Evolutionary conservation across 257 asterid genomes (phyloP).

Genomic region (Rauvolfia tetraphylla): DNA sequence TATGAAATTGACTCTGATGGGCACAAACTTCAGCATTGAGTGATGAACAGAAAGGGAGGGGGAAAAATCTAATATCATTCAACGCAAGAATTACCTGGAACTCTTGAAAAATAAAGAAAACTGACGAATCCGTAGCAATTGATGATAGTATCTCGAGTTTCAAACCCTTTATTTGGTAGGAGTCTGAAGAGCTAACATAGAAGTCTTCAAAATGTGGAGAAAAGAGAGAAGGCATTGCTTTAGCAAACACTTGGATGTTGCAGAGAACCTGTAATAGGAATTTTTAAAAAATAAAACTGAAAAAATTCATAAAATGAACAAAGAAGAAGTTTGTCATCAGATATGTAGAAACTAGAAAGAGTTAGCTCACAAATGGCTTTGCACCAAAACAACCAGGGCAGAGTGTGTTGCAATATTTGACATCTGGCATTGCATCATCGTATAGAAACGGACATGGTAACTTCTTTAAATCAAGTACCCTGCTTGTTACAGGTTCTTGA

Average conservation of each 20-base stretch:
- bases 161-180: slow-evolving; percentile 75
- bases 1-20: neutral
- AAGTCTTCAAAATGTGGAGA: slow-evolving; percentile 82
- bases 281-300: neutral
- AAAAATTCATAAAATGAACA: slow-evolving; percentile 1
- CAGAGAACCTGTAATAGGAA: slow-evolving; percentile 69
- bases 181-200: slow-evolving; percentile 66
- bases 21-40: neutral
- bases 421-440: neutral
- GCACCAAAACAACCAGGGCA: neutral
- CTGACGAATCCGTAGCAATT: slow-evolving; percentile 70
- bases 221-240: slow-evolving; percentile 80
- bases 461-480: neutral
- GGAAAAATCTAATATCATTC: neutral
- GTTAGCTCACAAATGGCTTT: neutral
- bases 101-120: slow-evolving; percentile 74
- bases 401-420: neutral
- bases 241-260: slow-evolving; percentile 89
- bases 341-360: slow-evolving; percentile 8
- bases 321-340: neutral
- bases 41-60: no score
- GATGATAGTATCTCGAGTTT: slow-evolving; percentile 92
- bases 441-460: neutral
- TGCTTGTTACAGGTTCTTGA: neutral
- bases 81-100: slow-evolving; percentile 62